phyloP scores from a whole-genome alignment of 768 basidiomycete species.

The Crepidotus variabilis region DNA sequence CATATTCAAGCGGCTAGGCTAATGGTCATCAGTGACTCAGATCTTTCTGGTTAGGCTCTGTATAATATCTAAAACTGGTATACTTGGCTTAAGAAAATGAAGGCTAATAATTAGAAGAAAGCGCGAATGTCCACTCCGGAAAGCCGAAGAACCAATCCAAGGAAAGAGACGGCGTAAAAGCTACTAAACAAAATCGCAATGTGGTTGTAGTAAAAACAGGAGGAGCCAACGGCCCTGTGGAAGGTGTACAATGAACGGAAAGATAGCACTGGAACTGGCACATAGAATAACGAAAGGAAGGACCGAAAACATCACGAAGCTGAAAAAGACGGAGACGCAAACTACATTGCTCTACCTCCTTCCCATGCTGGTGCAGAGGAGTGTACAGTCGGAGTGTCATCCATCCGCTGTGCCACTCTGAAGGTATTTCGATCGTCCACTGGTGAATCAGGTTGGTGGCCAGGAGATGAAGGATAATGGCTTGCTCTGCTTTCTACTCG shows the following conservation, averaged over 20 bases:
- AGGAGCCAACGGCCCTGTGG: not conserved
- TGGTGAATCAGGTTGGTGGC: constrained; percentile 8
- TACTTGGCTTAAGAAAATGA: not conserved
- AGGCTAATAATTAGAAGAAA: not conserved
- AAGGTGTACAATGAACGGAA: constrained; percentile 12
- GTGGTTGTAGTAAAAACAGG: not conserved
- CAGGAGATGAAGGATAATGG: constrained; percentile 3
- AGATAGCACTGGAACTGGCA: constrained; percentile 11
- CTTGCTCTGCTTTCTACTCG: constrained; percentile 2
- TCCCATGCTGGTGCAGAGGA: constrained; percentile 31
- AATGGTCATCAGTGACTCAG: too few relatives aligned
- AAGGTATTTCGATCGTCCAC: constrained; percentile 27
- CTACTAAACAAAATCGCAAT: constrained; percentile 1
- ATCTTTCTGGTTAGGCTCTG: not conserved
- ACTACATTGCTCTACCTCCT: constrained; percentile 38
- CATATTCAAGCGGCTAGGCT: too few relatives aligned
- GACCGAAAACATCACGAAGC: not conserved
- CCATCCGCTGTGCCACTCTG: constrained; percentile 23
- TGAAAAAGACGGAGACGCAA: constrained; percentile 11
- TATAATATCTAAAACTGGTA: not conserved
- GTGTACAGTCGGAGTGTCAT: constrained; percentile 18
- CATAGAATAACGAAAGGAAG: constrained; percentile 5
- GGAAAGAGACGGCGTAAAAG: constrained; percentile 10
- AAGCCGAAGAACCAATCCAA: constrained; percentile 15
- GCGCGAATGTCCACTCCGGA: constrained; percentile 14